phyloP scores from a whole-genome alignment of 805 yeast species.

The Naumovozyma baii region DNA sequence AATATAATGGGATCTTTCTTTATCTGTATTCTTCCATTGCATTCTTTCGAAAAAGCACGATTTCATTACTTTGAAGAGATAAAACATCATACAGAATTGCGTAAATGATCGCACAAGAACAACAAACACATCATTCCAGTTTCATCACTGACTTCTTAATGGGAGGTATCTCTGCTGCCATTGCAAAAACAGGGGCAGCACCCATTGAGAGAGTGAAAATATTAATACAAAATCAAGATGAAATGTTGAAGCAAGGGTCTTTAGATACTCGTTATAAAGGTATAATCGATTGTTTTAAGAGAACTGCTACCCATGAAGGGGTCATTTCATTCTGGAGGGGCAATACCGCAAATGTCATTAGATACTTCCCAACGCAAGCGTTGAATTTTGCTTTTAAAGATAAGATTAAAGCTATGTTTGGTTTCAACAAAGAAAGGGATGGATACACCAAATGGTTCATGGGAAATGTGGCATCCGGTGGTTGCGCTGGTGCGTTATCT shows the following conservation, averaged over 20 bases:
- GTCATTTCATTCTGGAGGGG: slow-evolving; percentile 90
- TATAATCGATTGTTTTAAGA: slow-evolving; percentile 80
- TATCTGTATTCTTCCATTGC: too few species aligned
- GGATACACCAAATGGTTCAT: slow-evolving; percentile 86
- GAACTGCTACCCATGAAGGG: slow-evolving; percentile 89
- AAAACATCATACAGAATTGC: too few species aligned
- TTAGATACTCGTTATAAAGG: slow-evolving; percentile 70
- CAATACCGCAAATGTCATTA: slow-evolving; percentile 93
- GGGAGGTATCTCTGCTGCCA: slow-evolving; percentile 98
- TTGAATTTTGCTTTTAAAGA: slow-evolving; percentile 95
- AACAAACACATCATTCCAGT: slow-evolving; percentile 8
- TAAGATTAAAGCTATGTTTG: slow-evolving; percentile 83
- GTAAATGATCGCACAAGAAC: too few species aligned
- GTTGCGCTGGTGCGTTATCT: slow-evolving; percentile 94
- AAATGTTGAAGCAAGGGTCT: slow-evolving; percentile 93
- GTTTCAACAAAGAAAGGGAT: slow-evolving; percentile 79
- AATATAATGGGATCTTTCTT: too few species aligned
- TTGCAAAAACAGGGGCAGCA: slow-evolving; percentile 91
- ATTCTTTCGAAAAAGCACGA: too few species aligned
- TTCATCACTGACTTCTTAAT: slow-evolving; percentile 61
- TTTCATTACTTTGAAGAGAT: too few species aligned
- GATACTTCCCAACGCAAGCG: slow-evolving; percentile 98
- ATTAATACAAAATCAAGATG: slow-evolving; percentile 91
- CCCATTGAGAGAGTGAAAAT: slow-evolving; percentile 88
- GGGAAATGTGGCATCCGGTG: slow-evolving; percentile 96